Evolutionary conservation across 2,329 filamentous ascomycete genomes (phyloP).

Genomic region (Massarina eburnea): DNA sequence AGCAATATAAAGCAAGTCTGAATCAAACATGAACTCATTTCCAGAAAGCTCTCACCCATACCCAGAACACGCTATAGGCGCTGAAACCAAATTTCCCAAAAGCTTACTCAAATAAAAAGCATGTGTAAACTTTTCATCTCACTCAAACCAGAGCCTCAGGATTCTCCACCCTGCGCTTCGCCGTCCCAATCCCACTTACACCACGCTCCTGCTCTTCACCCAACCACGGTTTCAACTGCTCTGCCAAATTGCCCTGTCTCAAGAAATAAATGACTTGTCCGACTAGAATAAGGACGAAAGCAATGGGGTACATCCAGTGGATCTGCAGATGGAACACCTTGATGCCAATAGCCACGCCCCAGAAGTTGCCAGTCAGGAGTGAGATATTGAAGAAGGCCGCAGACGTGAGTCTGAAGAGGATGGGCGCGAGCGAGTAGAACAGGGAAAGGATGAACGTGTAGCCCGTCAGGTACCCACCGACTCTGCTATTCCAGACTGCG

Average conservation of each 20-base stretch:
- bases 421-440: conserved; percentile 85
- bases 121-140: too few species aligned
- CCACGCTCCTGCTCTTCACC: conserved; percentile 75
- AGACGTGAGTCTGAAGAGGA: conserved; percentile 84
- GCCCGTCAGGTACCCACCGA: conserved; percentile 82
- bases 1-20: too few species aligned
- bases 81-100: too few species aligned
- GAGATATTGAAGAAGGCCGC: conserved; percentile 98
- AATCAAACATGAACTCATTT: too few species aligned
- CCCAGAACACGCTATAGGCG: too few species aligned
- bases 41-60: too few species aligned
- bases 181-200: conserved; percentile 31
- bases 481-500: conserved; percentile 48
- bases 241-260: conserved; percentile 77
- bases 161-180: conserved; percentile 31
- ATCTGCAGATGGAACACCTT: conserved; percentile 78
- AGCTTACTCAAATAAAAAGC: too few species aligned
- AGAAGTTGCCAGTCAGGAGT: conserved; percentile 92
- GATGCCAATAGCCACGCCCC: conserved; percentile 91
- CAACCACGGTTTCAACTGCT: conserved; percentile 93
- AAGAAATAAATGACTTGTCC: conserved; percentile 88
- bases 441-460: conserved; percentile 81
- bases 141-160: conserved; percentile 30
- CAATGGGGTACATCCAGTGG: conserved; percentile 92
- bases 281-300: conserved; percentile 87